These are phyloP conservation scores for Trichoderma breve DNA, from an alignment of 2,329 filamentous ascomycete species.

Conservation along the genomic window DNA sequence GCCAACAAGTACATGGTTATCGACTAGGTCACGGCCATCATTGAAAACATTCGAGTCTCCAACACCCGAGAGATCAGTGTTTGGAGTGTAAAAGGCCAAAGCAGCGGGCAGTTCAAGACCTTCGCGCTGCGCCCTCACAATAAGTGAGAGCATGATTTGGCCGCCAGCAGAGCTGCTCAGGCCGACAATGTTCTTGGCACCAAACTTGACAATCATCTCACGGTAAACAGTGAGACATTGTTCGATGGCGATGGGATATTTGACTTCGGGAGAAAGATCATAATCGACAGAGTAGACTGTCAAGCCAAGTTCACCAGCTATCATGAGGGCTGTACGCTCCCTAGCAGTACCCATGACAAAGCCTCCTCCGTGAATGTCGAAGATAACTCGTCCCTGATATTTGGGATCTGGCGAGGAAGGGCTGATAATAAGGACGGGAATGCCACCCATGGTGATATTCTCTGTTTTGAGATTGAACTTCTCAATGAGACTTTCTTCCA, in stretches of 20 bases:
- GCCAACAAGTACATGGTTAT: not conserved
- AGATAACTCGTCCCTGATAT: not conserved
- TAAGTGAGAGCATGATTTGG: not conserved
- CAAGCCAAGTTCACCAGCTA: not conserved
- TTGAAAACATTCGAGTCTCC: not conserved
- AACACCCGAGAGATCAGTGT: not conserved
- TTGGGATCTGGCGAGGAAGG: not conserved
- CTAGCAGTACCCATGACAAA: not conserved
- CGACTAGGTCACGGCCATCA: not conserved
- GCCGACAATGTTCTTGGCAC: not conserved
- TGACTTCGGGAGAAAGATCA: not conserved
- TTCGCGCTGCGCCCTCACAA: not conserved
- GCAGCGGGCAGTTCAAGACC: not conserved
- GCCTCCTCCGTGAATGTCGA: not conserved
- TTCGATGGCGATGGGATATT: not conserved
- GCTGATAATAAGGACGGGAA: not conserved
- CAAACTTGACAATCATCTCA: not conserved
- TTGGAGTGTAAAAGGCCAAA: not conserved
- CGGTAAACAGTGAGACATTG: not conserved
- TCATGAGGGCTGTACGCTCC: not conserved
- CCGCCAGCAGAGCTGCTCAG: not conserved
- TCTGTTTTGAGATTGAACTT: not conserved
- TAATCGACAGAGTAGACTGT: constrained; percentile 1
- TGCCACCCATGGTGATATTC: not conserved
- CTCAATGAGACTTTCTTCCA: not conserved